Evolutionary conservation across 768 basidiomycete genomes (phyloP).

Genomic region (Trametes sanguinea): DNA sequence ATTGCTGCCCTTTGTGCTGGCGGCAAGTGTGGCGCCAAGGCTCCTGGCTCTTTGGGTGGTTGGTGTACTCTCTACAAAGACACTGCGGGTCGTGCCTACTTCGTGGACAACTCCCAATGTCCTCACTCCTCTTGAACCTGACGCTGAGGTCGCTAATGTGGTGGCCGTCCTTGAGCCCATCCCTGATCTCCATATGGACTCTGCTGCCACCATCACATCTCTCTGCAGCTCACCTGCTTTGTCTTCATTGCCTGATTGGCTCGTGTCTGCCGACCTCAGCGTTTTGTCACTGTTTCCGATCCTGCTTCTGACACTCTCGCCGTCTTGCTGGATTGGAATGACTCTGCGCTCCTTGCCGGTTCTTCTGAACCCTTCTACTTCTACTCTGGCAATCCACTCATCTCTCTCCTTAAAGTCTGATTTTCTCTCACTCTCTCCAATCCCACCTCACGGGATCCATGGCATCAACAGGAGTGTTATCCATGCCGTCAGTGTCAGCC

Average conservation of each 20-base stretch:
- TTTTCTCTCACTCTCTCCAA: slow-evolving; percentile 29
- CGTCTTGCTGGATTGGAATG: not conserved
- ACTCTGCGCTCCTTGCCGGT: not conserved
- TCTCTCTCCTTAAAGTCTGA: slow-evolving; percentile 28
- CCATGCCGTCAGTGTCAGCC: slow-evolving; percentile 30
- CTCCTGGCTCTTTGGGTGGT: too few species aligned
- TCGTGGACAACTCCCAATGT: not conserved
- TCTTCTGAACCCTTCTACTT: not conserved
- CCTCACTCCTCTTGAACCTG: too few species aligned
- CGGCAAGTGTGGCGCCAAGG: too few species aligned
- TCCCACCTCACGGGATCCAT: slow-evolving; percentile 26
- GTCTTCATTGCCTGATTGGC: too few species aligned
- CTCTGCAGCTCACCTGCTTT: not conserved
- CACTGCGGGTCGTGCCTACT: not conserved
- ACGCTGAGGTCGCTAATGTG: not conserved
- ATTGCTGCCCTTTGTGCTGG: not conserved
- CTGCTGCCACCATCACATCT: too few species aligned
- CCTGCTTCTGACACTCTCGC: too few species aligned
- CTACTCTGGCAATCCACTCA: slow-evolving; percentile 27
- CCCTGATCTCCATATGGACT: not conserved
- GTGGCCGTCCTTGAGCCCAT: not conserved
- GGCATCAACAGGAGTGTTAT: slow-evolving; percentile 34
- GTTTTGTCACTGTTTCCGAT: not conserved
- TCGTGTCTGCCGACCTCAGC: not conserved
- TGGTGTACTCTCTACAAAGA: too few species aligned